Base-by-base conservation (phyloP, 2,329 filamentous ascomycete species). In the Geosmithia morbida region DNA sequence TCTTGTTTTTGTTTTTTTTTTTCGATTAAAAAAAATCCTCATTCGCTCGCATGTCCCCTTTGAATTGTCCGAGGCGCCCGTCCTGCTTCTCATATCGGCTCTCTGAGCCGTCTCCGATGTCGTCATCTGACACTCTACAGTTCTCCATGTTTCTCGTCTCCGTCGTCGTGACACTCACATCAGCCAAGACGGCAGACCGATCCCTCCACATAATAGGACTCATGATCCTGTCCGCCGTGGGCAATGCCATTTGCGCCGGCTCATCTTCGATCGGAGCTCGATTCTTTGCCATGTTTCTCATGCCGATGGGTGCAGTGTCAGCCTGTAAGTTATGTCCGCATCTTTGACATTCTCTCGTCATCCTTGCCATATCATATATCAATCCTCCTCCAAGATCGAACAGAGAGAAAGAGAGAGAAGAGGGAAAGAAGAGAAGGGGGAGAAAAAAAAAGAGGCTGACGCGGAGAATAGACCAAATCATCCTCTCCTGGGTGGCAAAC, bases 401-500 rank as follows among this genome's bases (percentile, higher is more conserved):
- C 22, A 26, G 22, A 26, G 22, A 26, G 22, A 26, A 14, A 1
- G n/a, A 7, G 6, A 2, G 3, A 37, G 14, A 37, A 37, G 11
- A 37, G 33, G 13, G 6, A 37, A 37, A 37, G 33, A 22, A 16
- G 14, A 11, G 3, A 40, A 18, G 22, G 8, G 4, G 37, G 8
- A 1, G 41, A 2, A 2, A 26, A 26, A 26, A 8, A 26, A 26
- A 8, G 22, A 26, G 8, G 2, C 16, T 33, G 7, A 17, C 29
- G 13, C 7, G 26, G 37, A n/a, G n/a, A n/a, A 22, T 48, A 64
- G 62, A 71, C 41, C 69, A 71, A 51, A 73, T 74, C 50, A 74
- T 87, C 20, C 81, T 87, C 43, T 77, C 81, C 0, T 75, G 74
- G 54, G 79, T 87, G 33, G 77, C 78, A 3, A 84, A 85, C 51